phyloP scores from a whole-genome alignment of 495 filamentous ascomycete genomes.

The Xylaria acuta region DNA sequence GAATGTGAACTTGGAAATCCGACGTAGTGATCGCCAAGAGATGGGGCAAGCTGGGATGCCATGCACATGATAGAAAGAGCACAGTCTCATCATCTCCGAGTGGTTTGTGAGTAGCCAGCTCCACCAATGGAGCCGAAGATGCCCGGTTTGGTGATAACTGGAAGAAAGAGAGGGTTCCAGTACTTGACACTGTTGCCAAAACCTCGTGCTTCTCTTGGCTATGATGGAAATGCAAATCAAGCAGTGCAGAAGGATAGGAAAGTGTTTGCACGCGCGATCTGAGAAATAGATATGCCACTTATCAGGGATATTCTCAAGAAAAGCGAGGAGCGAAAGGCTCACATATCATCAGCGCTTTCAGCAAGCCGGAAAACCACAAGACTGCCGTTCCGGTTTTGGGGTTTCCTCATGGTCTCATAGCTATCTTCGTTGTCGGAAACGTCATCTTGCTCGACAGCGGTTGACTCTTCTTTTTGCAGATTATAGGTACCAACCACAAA shows the following conservation, averaged over 20 bases:
- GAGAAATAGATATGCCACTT: slow-evolving; percentile 29
- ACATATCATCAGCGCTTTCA: slow-evolving; percentile 54
- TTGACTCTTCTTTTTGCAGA: slow-evolving; percentile 61
- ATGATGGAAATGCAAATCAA: slow-evolving; percentile 86
- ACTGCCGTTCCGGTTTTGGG: slow-evolving; percentile 73
- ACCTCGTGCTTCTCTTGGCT: slow-evolving; percentile 49
- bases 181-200: slow-evolving; percentile 76
- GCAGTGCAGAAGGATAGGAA: slow-evolving; percentile 69
- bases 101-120: slow-evolving; percentile 40
- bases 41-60: slow-evolving; percentile 61
- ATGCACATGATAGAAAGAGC: slow-evolving; percentile 74
- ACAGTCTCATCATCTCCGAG: slow-evolving; percentile 54
- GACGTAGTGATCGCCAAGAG: slow-evolving; percentile 72
- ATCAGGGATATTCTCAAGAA: slow-evolving; percentile 16
- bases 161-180: slow-evolving; percentile 72
- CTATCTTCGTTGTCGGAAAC: slow-evolving; percentile 31
- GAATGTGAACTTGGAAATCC: slow-evolving; percentile 64
- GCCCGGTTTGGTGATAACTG: slow-evolving; percentile 41
- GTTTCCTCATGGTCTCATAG: slow-evolving; percentile 31
- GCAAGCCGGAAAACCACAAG: slow-evolving; percentile 68
- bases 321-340: slow-evolving; percentile 39
- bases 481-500: slow-evolving; percentile 89
- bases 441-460: slow-evolving; percentile 30
- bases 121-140: slow-evolving; percentile 36
- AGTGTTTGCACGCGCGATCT: slow-evolving; percentile 56